These are phyloP conservation scores for Aspergillus awamori DNA, from an alignment of 2,329 filamentous ascomycete species.

Conservation along the genomic window DNA sequence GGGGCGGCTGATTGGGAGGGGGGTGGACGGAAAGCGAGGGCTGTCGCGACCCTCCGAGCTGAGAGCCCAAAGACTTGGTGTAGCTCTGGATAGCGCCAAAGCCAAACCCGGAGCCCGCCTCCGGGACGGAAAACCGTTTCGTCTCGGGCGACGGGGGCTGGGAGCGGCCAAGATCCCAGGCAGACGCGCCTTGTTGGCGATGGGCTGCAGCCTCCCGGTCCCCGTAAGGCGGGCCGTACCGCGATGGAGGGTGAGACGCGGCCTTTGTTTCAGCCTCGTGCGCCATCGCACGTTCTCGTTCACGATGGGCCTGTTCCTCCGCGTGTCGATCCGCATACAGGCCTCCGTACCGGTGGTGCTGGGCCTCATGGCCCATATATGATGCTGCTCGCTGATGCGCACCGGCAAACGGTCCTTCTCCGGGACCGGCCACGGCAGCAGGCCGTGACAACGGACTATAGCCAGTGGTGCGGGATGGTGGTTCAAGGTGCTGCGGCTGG, in stretches of 20 bases:
- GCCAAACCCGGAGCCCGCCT: slow-evolving; percentile 37
- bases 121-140: slow-evolving; percentile 38
- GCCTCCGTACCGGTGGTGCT: slow-evolving; percentile 35
- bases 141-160: slow-evolving; percentile 43
- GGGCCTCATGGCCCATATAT: slow-evolving; percentile 36
- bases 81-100: slow-evolving; percentile 47
- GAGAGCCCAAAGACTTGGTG: slow-evolving; percentile 45
- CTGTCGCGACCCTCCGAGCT: slow-evolving; percentile 39
- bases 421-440: slow-evolving; percentile 22
- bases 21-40: slow-evolving; percentile 36
- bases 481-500: slow-evolving; percentile 43
- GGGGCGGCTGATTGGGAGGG: slow-evolving; percentile 37
- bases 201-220: slow-evolving; percentile 37
- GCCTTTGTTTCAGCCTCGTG: slow-evolving; percentile 37
- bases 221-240: slow-evolving; percentile 36
- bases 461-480: slow-evolving; percentile 33
- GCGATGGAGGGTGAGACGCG: slow-evolving; percentile 26
- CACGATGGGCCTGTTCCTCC: slow-evolving; percentile 40
- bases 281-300: slow-evolving; percentile 33
- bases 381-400: slow-evolving; percentile 31
- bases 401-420: slow-evolving; percentile 28
- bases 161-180: slow-evolving; percentile 43
- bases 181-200: slow-evolving; percentile 29
- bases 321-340: slow-evolving; percentile 39
- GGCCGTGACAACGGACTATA: slow-evolving; percentile 42